Evolutionary conservation across 1,139 yeast species (phyloP).

Genomic region (Pichia sp.): DNA sequence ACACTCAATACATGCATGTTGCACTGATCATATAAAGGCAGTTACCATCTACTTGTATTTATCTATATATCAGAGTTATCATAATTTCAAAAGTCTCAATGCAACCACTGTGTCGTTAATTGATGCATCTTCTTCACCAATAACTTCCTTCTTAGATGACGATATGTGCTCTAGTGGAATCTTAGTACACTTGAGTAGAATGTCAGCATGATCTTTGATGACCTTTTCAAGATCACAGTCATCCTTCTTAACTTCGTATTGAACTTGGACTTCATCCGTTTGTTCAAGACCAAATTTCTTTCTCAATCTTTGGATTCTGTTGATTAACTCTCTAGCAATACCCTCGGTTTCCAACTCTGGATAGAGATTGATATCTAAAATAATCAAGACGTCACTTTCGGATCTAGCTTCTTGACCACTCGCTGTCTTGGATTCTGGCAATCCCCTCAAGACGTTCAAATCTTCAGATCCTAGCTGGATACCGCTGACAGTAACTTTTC

Average conservation of each 20-base stretch:
- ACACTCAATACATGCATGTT: neutral
- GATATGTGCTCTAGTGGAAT: slow-evolving; percentile 48
- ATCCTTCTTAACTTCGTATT: slow-evolving; percentile 65
- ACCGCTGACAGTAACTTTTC: slow-evolving; percentile 82
- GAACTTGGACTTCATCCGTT: slow-evolving; percentile 90
- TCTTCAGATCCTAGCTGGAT: slow-evolving; percentile 85
- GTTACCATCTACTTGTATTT: neutral
- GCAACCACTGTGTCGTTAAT: slow-evolving; percentile 82
- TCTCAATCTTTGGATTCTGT: slow-evolving; percentile 96
- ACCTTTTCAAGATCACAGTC: slow-evolving; percentile 65
- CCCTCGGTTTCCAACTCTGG: slow-evolving; percentile 92
- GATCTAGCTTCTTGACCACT: slow-evolving; percentile 83
- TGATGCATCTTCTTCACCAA: slow-evolving; percentile 86
- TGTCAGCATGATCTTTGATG: slow-evolving; percentile 58
- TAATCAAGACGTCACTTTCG: slow-evolving; percentile 82
- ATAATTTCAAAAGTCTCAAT: slow-evolving; percentile 70
- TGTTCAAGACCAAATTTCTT: slow-evolving; percentile 94
- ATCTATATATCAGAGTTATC: slow-evolving; percentile 20
- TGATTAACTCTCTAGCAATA: slow-evolving; percentile 90
- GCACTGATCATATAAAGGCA: neutral
- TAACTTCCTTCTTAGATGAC: slow-evolving; percentile 42
- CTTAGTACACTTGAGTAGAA: slow-evolving; percentile 76
- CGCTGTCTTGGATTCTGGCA: slow-evolving; percentile 59
- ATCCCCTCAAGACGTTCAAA: slow-evolving; percentile 82
- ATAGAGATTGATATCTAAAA: slow-evolving; percentile 82